Percentiles rank a stretch among this genome's conserved stretches.
These are phyloP conservation scores for Zasmidium cellare DNA, from an alignment of 2,329 filamentous ascomycete genomes.

Conservation along the genomic window DNA sequence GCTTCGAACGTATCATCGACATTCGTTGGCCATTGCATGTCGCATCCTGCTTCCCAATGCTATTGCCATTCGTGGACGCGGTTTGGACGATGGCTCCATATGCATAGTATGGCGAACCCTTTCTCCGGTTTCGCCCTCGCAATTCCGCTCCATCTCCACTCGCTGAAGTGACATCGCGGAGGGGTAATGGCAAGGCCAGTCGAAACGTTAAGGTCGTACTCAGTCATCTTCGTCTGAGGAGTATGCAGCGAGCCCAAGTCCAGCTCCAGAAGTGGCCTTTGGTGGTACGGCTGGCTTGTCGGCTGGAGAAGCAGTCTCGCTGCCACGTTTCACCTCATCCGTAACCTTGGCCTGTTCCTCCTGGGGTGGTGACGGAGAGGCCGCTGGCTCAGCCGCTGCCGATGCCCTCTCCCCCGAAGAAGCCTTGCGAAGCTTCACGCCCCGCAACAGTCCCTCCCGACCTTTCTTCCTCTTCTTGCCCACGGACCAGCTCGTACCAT, in stretches of 20 bases:
- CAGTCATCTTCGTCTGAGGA: conserved; percentile 48
- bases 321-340: background rate
- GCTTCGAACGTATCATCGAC: background rate
- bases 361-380: background rate
- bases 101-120: too few species aligned
- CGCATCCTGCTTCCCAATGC: too few species aligned
- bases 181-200: too few species aligned
- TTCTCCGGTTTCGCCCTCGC: too few species aligned
- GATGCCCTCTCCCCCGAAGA: conserved; percentile 29
- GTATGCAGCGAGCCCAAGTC: conserved; percentile 42
- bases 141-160: too few species aligned
- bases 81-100: too few species aligned
- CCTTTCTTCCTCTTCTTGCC: conserved; percentile 39
- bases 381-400: background rate
- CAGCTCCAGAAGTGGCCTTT: conserved; percentile 21
- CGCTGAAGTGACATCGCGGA: too few species aligned
- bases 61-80: too few species aligned
- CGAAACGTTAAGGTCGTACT: too few species aligned
- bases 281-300: background rate
- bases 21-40: too few species aligned
- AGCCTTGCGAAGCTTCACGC: conserved; percentile 46
- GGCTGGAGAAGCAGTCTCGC: background rate
- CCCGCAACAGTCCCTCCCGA: conserved; percentile 39
- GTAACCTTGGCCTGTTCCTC: background rate
- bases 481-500: conserved; percentile 19